Evolutionary conservation across 1,139 yeast species (phyloP), one percentile per base, ranked within the genome.

Genomic region (Geotrichum reessii): DNA sequence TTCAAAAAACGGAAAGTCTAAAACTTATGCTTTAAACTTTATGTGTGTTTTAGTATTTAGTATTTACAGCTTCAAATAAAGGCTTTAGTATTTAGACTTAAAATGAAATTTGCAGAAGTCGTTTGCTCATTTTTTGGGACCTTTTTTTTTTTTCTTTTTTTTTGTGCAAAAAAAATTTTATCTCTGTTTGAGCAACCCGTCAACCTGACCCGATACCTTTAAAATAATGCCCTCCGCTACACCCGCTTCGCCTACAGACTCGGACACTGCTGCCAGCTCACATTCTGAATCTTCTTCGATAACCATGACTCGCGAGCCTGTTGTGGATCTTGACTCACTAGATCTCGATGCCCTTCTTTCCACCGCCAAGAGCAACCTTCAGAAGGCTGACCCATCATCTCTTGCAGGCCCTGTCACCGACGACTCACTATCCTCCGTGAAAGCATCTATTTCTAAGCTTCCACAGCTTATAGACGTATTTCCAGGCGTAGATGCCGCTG

Each of bases 271-370:
- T 17, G 48, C 54, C 33, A 53, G 56, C 44, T 42, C 51, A 42
- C 47, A 42, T 33, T 59, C 62, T 3, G 62, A 59, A 14, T 55
- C 53, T 6, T 59, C 62, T 2, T 52, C 56, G 21, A 42, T 53
- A 47, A 59, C 62, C 7, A 55, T 54, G 48, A 51, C 59, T 2
- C 47, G 46, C 12, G 55, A 56, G 8, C 50, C 55, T 3, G 58
- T 51, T 6, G 60, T 44, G 9, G 55, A 56, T 27, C 54, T 59
- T 17, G 62, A 59, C 46, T 37, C 57, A 8, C 57, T 59, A 17
- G 60, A 59, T 42, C 40, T 59, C 21, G 60, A 59, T n/a, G 52
- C 58, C 12, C 53, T 59, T 11, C 52, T 59, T 12, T 40, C 58
- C 9, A 33, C 59, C 17, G 62, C 62, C n/a, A 57, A 56, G 28